Evolutionary conservation across 78 protist species (phyloP), one percentile per base, ranked within the genome.

Genomic region (Capsaspora owczarzaki): DNA sequence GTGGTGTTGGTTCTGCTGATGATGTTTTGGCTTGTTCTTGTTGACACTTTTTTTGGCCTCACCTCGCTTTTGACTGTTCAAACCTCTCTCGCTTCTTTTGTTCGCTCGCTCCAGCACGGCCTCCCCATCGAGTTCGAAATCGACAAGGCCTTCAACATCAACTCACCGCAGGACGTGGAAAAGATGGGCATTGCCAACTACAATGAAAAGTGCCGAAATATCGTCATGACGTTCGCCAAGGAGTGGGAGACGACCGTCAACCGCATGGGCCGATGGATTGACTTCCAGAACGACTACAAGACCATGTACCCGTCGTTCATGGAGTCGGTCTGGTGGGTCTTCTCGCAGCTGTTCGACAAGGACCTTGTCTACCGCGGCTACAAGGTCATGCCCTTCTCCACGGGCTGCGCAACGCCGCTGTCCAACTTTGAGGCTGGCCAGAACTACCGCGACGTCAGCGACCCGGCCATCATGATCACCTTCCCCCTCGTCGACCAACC

Each of bases 261-360:
- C 25, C 96, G 99, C 44, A 1, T 92, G 23, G 99, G 99, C 29
- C 96, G 99, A 35, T 98, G 99, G 99, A 97, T 98, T 51, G 99
- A 97, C 85, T 96, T 97, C 79, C 82, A 96, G 66, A 96, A 97
- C 86, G 99, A 94, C 86, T 98, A 98, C 91, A 96, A 95, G 87
- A 98, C 99, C n/a, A 81, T 98, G 88, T 81, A 96, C 82, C 89
- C 92, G 66, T 40, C 80, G 49, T 98, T 89, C 89, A 97, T 97
- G 99, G 99, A 97, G 89, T 70, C 86, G 69, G 95, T 92, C 41
- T 95, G 81, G 81, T 97, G 98, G 98, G 99, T 96, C 31, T 97
- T 97, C 93, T 43, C 75, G 72, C 86, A 92, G 82, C 63, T 98
- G 40, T 86, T 49, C 79, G 82, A 95, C 40, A 92, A 94, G 81